Conservation (phyloP, 768 basidiomycete species). For the Fomitopsis serialis region DNA sequence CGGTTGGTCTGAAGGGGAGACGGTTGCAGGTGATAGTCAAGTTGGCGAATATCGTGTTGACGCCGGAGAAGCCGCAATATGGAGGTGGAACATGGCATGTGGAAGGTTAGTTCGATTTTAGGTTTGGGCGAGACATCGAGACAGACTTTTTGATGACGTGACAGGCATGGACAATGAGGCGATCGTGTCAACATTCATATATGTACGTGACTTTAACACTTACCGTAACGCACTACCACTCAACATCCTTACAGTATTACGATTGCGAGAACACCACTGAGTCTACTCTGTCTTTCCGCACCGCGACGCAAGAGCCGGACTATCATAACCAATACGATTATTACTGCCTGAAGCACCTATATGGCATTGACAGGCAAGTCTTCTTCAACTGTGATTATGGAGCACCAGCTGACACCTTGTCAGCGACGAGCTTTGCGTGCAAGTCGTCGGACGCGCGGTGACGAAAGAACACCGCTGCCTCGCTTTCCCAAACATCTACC, state of each 20-base stretch:
- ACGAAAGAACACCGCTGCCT: slow-evolving; percentile 24
- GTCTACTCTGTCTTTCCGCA: slow-evolving; percentile 27
- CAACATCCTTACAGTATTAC: slow-evolving; percentile 17
- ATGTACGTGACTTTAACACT: too few species aligned
- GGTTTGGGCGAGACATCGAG: neutral
- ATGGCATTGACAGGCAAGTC: too few species aligned
- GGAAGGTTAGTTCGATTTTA: slow-evolving; percentile 25
- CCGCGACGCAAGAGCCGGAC: slow-evolving; percentile 4
- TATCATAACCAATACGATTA: too few species aligned
- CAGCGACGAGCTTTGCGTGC: too few species aligned
- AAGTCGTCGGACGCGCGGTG: slow-evolving; percentile 20
- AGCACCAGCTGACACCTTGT: too few species aligned
- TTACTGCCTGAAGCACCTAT: too few species aligned
- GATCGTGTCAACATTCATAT: too few species aligned
- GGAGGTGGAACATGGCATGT: slow-evolving; percentile 30
- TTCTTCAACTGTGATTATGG: too few species aligned
- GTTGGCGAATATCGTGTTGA: slow-evolving; percentile 29
- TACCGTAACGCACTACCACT: neutral
- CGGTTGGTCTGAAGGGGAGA: slow-evolving; percentile 11
- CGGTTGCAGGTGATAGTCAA: slow-evolving; percentile 35
- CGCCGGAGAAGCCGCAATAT: slow-evolving; percentile 24
- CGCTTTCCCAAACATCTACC: slow-evolving; percentile 33
- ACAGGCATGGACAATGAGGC: too few species aligned
- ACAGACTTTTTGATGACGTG: too few species aligned
- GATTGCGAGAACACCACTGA: slow-evolving; percentile 27